Percentiles rank a stretch among this genome's conserved stretches.
Conservation (phyloP, 768 basidiomycete species). For the Boletus sp. region DNA sequence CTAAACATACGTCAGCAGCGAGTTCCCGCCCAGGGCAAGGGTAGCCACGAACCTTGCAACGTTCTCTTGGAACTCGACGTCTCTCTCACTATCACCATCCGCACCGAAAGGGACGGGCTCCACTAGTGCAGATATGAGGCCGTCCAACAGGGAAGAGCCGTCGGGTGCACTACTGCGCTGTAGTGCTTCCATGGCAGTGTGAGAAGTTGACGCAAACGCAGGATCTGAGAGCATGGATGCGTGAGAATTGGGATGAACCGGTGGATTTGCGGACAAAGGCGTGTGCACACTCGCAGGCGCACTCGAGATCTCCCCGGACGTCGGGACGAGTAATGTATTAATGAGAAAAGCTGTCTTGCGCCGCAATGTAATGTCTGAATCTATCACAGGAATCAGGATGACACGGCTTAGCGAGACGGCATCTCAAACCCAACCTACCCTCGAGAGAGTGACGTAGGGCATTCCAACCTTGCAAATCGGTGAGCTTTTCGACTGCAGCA, state of each 20-base stretch:
- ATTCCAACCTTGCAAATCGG: conserved; percentile 58
- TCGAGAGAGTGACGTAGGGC: conserved; percentile 55
- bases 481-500: conserved; percentile 56
- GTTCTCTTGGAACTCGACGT: conserved; percentile 66
- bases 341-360: conserved; percentile 79
- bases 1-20: conserved; percentile 27
- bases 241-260: conserved; percentile 72
- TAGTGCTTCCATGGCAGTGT: conserved; percentile 48
- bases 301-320: conserved; percentile 11
- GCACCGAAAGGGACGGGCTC: conserved; percentile 60
- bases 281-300: conserved; percentile 17
- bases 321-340: conserved; percentile 62
- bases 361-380: conserved; percentile 74
- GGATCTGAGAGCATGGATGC: conserved; percentile 60
- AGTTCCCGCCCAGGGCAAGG: neutral
- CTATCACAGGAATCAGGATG: conserved; percentile 34
- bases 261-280: conserved; percentile 24
- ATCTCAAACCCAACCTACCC: conserved; percentile 38
- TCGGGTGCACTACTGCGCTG: conserved; percentile 29
- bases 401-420: neutral
- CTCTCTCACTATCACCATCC: conserved; percentile 63
- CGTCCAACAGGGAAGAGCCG: conserved; percentile 39
- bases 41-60: conserved; percentile 42
- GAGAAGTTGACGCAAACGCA: conserved; percentile 46
- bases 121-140: conserved; percentile 50